These are phyloP conservation scores for Garcileccinum viscosum DNA, from an alignment of 1,284 basidiomycete genomes.

Conservation along the genomic window DNA sequence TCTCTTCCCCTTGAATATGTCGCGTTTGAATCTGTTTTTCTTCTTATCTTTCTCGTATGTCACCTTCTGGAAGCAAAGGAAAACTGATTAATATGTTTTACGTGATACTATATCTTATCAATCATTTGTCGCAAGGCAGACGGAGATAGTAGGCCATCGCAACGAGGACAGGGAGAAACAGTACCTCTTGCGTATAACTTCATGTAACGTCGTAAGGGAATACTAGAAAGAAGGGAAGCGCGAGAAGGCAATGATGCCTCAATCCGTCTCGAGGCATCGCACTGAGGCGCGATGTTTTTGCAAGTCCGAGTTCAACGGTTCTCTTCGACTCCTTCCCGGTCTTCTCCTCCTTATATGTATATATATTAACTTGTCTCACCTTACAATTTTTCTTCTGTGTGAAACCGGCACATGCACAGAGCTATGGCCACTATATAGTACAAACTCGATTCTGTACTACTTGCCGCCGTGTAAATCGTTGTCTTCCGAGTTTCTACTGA, in stretches of 20 bases:
- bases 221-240: not conserved
- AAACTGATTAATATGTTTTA: not conserved
- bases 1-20: not conserved
- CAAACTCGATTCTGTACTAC: not conserved
- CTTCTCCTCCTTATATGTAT: not conserved
- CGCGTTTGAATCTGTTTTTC: not conserved
- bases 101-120: not conserved
- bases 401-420: too few species aligned
- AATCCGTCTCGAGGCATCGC: not conserved
- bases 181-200: not conserved
- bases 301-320: not conserved
- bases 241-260: not conserved
- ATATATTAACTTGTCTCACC: not conserved
- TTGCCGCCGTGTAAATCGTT: not conserved
- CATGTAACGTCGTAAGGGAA: not conserved
- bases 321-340: not conserved
- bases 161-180: not conserved
- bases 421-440: not conserved
- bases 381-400: not conserved
- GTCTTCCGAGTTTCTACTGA: not conserved
- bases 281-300: constrained; percentile 5
- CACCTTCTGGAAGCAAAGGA: not conserved
- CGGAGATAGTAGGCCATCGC: not conserved
- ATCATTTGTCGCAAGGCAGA: constrained; percentile 2
- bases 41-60: not conserved